Base-by-base conservation (phyloP, 192 early-diverging fungal genomes). In the Allomyces macrogynus region DNA sequence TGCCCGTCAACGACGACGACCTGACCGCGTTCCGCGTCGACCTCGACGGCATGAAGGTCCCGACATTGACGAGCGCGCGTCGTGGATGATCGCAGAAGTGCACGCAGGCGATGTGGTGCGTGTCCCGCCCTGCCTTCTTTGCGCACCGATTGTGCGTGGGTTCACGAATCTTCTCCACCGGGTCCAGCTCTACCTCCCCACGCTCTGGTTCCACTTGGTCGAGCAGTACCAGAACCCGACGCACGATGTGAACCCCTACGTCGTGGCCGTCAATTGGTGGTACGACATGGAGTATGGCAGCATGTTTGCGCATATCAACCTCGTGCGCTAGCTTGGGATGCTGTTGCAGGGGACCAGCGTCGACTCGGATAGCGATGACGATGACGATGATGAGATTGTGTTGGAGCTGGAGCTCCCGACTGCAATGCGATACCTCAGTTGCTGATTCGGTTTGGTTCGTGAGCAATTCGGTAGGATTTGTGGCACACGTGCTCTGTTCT, bases 201-300 rank as follows among this genome's bases (percentile, higher is more conserved):
- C 74, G 18, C 23, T 74, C 63, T 80, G 77, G 79, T 70, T 71
- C 61, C 79, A 80, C 64, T 67, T 69, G 24, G 79, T 80, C 10
- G 60, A 71, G 23, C 79, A 80, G 62, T 24, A 43, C 12, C 44
- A 44, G 24, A 66, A 73, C 10, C 14, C 14, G 18, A 18, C 10
- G 24, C 64, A 25, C 11, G 44, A 43, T 4, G 68, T 65, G 25
- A 73, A 40, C 32, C 32, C 32, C 32, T 40, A 40, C 32, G 32
- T 14, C 16, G 49, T 80, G 1, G 79, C 79, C 9, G 73, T 80
- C 20, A 80, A 80, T 60, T 80, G 69, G 23, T 80, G 79, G 68
- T 69, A 78, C 70, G 76, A 78, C 63, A 74, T 80, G 70, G 66
- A 72, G 44, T 72, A 67, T 40, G 60, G 61, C 11, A 22, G 16